phyloP scores from a whole-genome alignment of 1,284 basidiomycete genomes.

The Leccinum holopus region DNA sequence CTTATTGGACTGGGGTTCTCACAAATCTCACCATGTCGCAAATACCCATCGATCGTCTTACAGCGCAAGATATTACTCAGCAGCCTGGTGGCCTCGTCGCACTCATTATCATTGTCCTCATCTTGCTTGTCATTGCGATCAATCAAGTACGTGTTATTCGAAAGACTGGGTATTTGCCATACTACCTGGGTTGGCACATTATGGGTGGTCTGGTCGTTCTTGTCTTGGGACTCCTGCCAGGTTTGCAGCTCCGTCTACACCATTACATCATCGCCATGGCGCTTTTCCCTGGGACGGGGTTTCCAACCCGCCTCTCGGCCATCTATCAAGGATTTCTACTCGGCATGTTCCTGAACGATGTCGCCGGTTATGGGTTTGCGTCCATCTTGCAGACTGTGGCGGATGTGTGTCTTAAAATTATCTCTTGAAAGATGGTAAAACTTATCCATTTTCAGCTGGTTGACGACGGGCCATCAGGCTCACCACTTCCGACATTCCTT shows the following conservation, averaged over 20 bases:
- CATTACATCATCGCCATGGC: conserved; percentile 78
- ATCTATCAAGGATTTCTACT: conserved; percentile 80
- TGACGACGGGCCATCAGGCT: conserved; percentile 71
- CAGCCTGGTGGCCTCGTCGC: conserved; percentile 72
- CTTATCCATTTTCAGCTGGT: conserved; percentile 44
- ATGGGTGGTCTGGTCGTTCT: conserved; percentile 64
- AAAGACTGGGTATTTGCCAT: conserved; percentile 77
- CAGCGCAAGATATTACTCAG: conserved; percentile 64
- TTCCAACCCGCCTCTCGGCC: conserved; percentile 76
- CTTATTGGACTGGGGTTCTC: conserved; percentile 80
- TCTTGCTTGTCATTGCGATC: conserved; percentile 58
- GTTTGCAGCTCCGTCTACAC: conserved; percentile 63
- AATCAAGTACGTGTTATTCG: conserved; percentile 85
- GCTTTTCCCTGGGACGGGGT: conserved; percentile 76
- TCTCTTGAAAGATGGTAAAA: conserved; percentile 1
- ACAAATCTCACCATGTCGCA: conserved; percentile 64
- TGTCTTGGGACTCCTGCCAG: conserved; percentile 71
- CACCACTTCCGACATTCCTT: conserved; percentile 67
- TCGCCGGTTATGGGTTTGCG: conserved; percentile 76
- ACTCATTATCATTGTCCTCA: conserved; percentile 66
- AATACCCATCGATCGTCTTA: conserved; percentile 74
- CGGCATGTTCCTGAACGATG: conserved; percentile 79
- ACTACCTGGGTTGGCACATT: conserved; percentile 72
- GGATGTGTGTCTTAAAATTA: conserved; percentile 49
- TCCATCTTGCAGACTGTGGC: conserved; percentile 76